These are phyloP conservation scores for Beauveria medogensis DNA, from an alignment of 2,329 filamentous ascomycete genomes.

Conservation along the genomic window DNA sequence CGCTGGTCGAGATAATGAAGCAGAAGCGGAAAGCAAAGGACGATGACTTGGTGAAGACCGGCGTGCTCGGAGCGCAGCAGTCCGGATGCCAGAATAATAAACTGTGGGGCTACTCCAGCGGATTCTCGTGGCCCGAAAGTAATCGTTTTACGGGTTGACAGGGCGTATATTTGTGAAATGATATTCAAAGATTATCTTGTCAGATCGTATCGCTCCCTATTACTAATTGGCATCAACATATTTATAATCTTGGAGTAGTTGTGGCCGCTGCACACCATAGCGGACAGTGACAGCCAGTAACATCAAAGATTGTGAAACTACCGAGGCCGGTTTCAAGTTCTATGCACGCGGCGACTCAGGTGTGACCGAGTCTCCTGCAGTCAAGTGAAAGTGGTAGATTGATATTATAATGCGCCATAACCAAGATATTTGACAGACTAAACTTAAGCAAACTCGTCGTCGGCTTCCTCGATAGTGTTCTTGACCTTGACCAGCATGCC, in stretches of 20 bases:
- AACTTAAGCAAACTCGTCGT: conserved; percentile 34
- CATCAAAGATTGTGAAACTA: not conserved
- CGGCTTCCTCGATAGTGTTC: conserved; percentile 61
- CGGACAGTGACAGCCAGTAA: not conserved
- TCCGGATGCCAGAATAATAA: not conserved
- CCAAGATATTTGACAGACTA: conserved; percentile 1
- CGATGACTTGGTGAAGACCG: not conserved
- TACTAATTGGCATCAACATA: too few species aligned
- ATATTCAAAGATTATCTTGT: too few species aligned
- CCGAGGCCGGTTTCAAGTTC: not conserved
- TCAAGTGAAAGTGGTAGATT: not conserved
- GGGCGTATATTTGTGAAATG: not conserved
- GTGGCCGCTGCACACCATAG: not conserved
- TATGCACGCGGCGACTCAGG: not conserved
- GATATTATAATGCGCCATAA: conserved; percentile 4
- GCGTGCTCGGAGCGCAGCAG: not conserved
- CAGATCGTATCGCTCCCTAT: too few species aligned
- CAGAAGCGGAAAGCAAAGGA: not conserved
- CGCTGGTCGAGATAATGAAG: not conserved
- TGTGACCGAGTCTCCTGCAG: too few species aligned
- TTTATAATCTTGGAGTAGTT: not conserved
- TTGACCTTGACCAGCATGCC: conserved; percentile 76
- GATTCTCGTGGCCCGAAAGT: not conserved
- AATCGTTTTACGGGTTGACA: not conserved
- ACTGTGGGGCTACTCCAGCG: not conserved